Base-by-base conservation (phyloP, 1,284 basidiomycete genomes). In the Trichosporon sp. region DNA sequence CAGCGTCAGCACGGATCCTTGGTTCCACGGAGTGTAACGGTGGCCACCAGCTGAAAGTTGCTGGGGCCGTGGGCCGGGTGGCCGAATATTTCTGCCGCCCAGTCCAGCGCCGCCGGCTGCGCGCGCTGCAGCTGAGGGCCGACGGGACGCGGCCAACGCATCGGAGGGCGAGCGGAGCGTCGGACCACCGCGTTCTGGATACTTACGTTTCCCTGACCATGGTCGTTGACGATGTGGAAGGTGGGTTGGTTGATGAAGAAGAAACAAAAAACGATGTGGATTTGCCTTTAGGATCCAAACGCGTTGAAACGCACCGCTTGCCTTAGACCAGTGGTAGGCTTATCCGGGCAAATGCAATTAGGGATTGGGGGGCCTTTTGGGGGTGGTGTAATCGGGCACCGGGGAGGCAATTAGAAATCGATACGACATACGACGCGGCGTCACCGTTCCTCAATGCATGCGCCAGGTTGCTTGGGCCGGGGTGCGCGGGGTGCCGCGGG, bases 201-300 rank as follows among this genome's bases (percentile, higher is more conserved):
- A 83, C 83, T 80, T 71, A 83, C 83, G 83, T 83, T 75, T 84
- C 83, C 73, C 75, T 81, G 62, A 82, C 83, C 83, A 84, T 84
- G n/a, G 56, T 80, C 56, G 75, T 29, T 38, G 44, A 60, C 34
- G 65, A 63, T 34, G 29, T 34, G 67, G 47, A 58, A 25, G 51
- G 25, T 62, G 23, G 34, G 51, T 27, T 64, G 51, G 29, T 29
- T 47, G 32, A 64, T 51, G 18, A 34, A 64, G 47, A 68, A 51
- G 62, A 62, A 70, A 62, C 31, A 51, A 69, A 64, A 60, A 38
- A 47, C 32, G 58, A 27, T 35, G 34, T 44, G 63, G 64, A 64
- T 64, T 64, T 38, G 35, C 35, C 32, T 27, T 27, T 63, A 31
- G 56, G 56, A 31, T 60, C 27, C 56, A 31, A 60, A 60, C 56